A percentile compares a stretch with the other conserved stretches of the same genome.
These are phyloP conservation scores for Pseudozyma tsukubaensis DNA, from an alignment of 1,284 basidiomycete species.

Conservation along the genomic window DNA sequence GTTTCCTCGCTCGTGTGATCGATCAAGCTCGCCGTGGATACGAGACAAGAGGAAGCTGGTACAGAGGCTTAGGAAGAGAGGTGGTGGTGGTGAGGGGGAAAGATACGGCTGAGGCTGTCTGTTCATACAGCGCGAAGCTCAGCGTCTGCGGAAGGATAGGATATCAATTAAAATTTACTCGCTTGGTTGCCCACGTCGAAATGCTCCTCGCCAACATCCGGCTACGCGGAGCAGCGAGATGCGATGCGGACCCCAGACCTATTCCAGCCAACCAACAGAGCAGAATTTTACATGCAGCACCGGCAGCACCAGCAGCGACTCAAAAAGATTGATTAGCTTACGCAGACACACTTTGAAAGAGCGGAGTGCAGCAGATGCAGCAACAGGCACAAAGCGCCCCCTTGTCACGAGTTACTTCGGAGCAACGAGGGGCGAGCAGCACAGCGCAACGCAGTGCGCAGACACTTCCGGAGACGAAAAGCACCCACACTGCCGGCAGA, in stretches of 20 bases:
- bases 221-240: too few relatives aligned
- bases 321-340: neutral
- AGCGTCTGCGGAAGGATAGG: too few relatives aligned
- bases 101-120: neutral
- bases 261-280: too few relatives aligned
- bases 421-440: neutral
- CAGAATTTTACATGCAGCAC: too few relatives aligned
- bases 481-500: neutral
- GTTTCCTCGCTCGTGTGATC: conserved; percentile 4
- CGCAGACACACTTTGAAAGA: neutral
- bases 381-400: neutral
- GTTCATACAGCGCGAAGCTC: too few relatives aligned
- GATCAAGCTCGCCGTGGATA: conserved; percentile 18
- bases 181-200: too few relatives aligned
- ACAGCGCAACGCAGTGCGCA: neutral
- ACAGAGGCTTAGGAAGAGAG: neutral
- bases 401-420: neutral
- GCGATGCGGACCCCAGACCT: too few relatives aligned
- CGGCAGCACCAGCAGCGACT: too few relatives aligned
- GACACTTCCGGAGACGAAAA: neutral
- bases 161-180: too few relatives aligned
- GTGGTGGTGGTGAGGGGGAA: conserved; percentile 9
- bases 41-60: conserved; percentile 2
- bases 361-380: neutral
- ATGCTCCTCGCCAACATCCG: too few relatives aligned